Conservation (phyloP, 345 rosid genomes). For the Eucalyptus sideroxylon region DNA sequence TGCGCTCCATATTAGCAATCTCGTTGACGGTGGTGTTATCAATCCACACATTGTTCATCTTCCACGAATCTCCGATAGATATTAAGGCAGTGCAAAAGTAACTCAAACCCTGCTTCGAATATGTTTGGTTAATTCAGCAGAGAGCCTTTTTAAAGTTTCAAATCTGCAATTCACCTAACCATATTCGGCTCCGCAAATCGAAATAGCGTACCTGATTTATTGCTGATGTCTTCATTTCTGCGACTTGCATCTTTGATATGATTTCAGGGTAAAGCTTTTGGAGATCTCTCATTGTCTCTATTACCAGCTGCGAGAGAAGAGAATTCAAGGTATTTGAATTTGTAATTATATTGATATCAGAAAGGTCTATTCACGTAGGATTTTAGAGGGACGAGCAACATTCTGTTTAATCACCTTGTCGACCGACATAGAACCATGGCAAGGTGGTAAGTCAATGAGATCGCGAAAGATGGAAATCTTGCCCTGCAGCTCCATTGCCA, state of each 20-base stretch:
- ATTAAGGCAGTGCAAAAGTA: slow-evolving; percentile 38
- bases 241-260: slow-evolving; percentile 17
- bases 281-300: slow-evolving; percentile 61
- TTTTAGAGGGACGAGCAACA: background rate
- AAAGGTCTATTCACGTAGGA: background rate
- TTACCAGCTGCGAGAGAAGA: slow-evolving; percentile 33
- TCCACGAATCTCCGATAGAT: slow-evolving; percentile 66
- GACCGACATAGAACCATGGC: slow-evolving; percentile 30
- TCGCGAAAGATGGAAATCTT: slow-evolving; percentile 62
- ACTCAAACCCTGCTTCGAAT: slow-evolving; percentile 27
- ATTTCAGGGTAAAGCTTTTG: slow-evolving; percentile 51
- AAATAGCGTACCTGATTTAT: slow-evolving; percentile 32
- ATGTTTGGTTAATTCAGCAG: background rate
- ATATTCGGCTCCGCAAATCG: background rate
- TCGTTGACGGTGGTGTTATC: slow-evolving; percentile 22
- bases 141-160: background rate
- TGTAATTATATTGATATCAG: background rate
- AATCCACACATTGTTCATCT: slow-evolving; percentile 29
- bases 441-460: slow-evolving; percentile 49
- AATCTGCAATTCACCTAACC: background rate
- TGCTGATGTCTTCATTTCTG: slow-evolving; percentile 28
- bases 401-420: slow-evolving; percentile 20
- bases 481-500: slow-evolving; percentile 59
- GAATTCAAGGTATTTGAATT: background rate
- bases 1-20: slow-evolving; percentile 17